Conservation (phyloP, 1,139 yeast species). For the Oligophagozyma castellii region DNA sequence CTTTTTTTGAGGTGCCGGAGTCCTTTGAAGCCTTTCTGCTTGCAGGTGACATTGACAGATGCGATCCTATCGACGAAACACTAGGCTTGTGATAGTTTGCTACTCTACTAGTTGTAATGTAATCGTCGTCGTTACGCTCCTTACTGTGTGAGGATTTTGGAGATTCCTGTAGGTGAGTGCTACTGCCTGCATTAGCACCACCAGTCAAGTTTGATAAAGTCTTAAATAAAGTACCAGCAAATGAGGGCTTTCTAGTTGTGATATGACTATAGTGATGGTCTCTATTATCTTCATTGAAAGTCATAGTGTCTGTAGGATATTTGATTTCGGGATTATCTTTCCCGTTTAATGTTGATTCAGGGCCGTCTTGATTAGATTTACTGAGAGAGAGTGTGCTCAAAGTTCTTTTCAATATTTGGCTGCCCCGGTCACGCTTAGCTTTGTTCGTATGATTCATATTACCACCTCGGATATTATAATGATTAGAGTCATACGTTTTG, state of each 20-base stretch:
- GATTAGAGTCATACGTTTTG: not conserved
- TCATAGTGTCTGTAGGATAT: conserved; percentile 1
- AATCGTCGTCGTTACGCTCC: not conserved
- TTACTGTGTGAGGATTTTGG: not conserved
- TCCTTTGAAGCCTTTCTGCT: conserved; percentile 1
- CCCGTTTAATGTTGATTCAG: too few relatives aligned
- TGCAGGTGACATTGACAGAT: conserved; percentile 1
- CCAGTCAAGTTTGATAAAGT: conserved; percentile 9
- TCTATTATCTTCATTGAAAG: not conserved
- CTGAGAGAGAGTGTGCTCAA: conserved; percentile 14
- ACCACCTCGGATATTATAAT: not conserved
- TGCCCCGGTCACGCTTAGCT: conserved; percentile 8
- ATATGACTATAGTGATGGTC: not conserved
- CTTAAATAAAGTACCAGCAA: conserved; percentile 16
- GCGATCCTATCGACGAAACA: not conserved
- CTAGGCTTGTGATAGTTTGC: not conserved
- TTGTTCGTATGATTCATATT: conserved; percentile 2
- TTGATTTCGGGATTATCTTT: too few relatives aligned
- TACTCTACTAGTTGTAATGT: conserved; percentile 9
- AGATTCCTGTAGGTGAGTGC: too few relatives aligned
- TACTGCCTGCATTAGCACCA: not conserved
- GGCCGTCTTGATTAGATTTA: conserved; percentile 3
- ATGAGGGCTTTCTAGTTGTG: conserved; percentile 10
- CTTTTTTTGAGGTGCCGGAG: not conserved
- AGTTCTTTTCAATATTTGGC: conserved; percentile 12